These are phyloP conservation scores for Pisolithus tinctorius DNA, from an alignment of 768 basidiomycete genomes.

Conservation along the genomic window DNA sequence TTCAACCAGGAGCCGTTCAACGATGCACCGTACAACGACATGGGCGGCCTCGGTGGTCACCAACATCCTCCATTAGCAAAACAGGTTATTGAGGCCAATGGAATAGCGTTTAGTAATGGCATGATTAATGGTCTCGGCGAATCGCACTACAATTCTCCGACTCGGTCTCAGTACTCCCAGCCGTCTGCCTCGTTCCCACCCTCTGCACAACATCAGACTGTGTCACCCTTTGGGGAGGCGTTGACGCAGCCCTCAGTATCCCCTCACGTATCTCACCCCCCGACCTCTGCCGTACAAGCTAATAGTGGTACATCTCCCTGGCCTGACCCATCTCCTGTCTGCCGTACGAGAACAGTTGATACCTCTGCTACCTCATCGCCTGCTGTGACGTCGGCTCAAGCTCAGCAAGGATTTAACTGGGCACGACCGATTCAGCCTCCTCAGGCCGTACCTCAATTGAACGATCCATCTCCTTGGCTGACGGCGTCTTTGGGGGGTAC, in stretches of 20 bases:
- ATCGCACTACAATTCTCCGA: slow-evolving; percentile 14
- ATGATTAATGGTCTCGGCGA: slow-evolving; percentile 12
- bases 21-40: slow-evolving; percentile 17
- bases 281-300: slow-evolving; percentile 18
- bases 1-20: slow-evolving; percentile 22
- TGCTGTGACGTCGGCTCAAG: slow-evolving; percentile 13
- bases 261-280: slow-evolving; percentile 13
- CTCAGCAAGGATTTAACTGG: slow-evolving; percentile 34
- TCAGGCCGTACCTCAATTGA: slow-evolving; percentile 13
- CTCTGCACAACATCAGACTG: slow-evolving; percentile 15
- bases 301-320: slow-evolving; percentile 17
- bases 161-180: slow-evolving; percentile 13
- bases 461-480: slow-evolving; percentile 53
- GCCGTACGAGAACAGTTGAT: slow-evolving; percentile 12
- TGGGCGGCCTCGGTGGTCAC: slow-evolving; percentile 15
- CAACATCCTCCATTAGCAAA: slow-evolving; percentile 18
- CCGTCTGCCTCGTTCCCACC: slow-evolving; percentile 13
- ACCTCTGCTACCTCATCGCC: slow-evolving; percentile 15
- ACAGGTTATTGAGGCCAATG: slow-evolving; percentile 20
- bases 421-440: slow-evolving; percentile 15
- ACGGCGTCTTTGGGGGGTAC: slow-evolving; percentile 38
- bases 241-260: slow-evolving; percentile 12
- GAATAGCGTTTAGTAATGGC: slow-evolving; percentile 13
- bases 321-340: slow-evolving; percentile 8
- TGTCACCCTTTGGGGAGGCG: slow-evolving; percentile 19